These are phyloP conservation scores for Chlamydomonas applanata DNA, from an alignment of 139 green algal species.

Conservation along the genomic window DNA sequence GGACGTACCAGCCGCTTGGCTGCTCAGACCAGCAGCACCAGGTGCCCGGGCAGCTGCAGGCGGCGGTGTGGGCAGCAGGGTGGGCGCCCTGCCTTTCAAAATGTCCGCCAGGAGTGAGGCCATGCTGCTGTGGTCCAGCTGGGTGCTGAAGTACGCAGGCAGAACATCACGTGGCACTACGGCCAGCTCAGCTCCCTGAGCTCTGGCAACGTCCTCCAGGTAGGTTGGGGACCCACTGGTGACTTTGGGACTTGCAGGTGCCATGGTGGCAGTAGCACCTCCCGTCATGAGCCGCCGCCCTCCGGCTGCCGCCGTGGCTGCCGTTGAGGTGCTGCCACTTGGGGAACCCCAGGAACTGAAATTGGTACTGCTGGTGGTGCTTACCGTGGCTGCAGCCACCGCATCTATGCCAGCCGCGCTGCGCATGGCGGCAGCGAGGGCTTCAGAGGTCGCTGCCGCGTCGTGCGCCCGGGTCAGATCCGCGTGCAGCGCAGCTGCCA, in stretches of 20 bases:
- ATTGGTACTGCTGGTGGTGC: too few relatives aligned
- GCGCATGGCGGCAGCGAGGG: neutral
- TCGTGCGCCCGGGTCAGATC: too few relatives aligned
- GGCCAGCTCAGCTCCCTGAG: neutral
- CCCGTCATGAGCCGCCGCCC: too few relatives aligned
- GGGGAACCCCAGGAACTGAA: too few relatives aligned
- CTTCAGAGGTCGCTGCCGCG: neutral
- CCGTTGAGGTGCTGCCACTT: too few relatives aligned
- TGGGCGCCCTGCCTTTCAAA: neutral
- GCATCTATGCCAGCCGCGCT: neutral
- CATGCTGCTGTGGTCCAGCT: neutral
- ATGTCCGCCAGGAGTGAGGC: neutral
- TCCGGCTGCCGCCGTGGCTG: too few relatives aligned
- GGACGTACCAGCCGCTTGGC: too few relatives aligned
- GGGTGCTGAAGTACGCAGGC: neutral
- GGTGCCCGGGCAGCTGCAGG: neutral
- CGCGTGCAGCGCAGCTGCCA: constrained; percentile 16
- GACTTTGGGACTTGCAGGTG: too few relatives aligned
- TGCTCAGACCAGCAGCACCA: neutral
- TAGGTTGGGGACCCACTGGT: neutral
- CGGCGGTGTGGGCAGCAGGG: neutral
- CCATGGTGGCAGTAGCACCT: too few relatives aligned
- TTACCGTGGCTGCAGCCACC: neutral
- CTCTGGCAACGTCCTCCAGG: neutral
- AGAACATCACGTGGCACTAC: neutral